phyloP scores from a whole-genome alignment of 257 asterid species.

The Avicennia marina region DNA sequence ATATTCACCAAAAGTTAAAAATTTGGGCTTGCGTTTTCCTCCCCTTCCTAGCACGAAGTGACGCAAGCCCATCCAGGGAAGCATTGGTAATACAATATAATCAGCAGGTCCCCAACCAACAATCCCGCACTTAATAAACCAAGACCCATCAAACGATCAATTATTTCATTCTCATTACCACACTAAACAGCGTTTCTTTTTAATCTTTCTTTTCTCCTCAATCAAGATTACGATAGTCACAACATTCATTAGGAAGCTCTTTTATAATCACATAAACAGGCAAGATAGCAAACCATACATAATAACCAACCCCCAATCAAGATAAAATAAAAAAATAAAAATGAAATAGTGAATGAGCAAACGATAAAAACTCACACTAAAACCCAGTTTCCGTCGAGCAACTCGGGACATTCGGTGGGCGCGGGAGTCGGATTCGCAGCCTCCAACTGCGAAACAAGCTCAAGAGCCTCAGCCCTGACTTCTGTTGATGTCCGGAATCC shows the following conservation, averaged over 20 bases:
- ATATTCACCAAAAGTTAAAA: too few species aligned
- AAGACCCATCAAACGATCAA: too few species aligned
- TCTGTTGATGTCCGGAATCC: slow-evolving; percentile 81
- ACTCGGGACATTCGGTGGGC: slow-evolving; percentile 60
- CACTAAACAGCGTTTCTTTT: too few species aligned
- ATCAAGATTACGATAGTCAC: background rate
- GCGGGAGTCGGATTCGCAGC: slow-evolving; percentile 80
- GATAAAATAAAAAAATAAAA: background rate
- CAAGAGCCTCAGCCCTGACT: slow-evolving; percentile 79
- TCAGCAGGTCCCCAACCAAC: too few species aligned
- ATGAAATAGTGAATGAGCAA: background rate
- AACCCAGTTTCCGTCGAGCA: slow-evolving; percentile 92
- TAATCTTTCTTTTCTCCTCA: too few species aligned
- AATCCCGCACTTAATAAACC: too few species aligned
- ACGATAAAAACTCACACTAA: slow-evolving; percentile 59
- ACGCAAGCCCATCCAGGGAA: too few species aligned
- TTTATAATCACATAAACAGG: slow-evolving; percentile 8
- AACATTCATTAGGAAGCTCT: background rate
- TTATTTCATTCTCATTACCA: too few species aligned
- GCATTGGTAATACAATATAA: too few species aligned
- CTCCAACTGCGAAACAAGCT: slow-evolving; percentile 83
- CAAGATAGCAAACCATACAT: background rate
- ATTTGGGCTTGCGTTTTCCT: too few species aligned
- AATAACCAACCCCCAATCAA: background rate
- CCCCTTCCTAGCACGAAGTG: too few species aligned